Evolutionary conservation across 2,329 filamentous ascomycete genomes (phyloP).

Genomic region (Mariannaea elegans): DNA sequence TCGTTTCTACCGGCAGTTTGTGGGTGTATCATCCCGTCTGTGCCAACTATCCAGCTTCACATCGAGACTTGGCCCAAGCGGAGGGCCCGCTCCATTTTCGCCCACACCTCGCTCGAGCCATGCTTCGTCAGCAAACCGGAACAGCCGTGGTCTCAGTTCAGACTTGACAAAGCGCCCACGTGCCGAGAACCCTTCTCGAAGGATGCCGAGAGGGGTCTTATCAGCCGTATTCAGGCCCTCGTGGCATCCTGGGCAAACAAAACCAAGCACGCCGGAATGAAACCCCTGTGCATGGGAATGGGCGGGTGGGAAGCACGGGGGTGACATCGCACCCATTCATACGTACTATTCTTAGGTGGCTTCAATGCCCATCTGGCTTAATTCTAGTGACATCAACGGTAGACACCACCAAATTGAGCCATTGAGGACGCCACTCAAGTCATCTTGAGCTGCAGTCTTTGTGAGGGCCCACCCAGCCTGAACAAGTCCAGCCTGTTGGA

Average conservation of each 20-base stretch:
- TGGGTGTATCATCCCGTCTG: background rate
- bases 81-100: background rate
- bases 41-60: slow-evolving; percentile 7
- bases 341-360: slow-evolving; percentile 21
- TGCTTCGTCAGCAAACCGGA: slow-evolving; percentile 21
- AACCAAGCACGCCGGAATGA: slow-evolving; percentile 23
- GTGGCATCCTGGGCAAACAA: slow-evolving; percentile 25
- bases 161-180: slow-evolving; percentile 21
- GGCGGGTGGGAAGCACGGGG: slow-evolving; percentile 3
- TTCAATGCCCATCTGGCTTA: slow-evolving; percentile 8
- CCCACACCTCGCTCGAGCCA: slow-evolving; percentile 15
- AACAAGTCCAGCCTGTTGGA: background rate
- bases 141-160: slow-evolving; percentile 21
- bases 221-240: slow-evolving; percentile 19
- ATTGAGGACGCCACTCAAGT: slow-evolving; percentile 20
- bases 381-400: slow-evolving; percentile 14
- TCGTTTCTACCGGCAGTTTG: background rate
- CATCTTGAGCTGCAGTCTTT: background rate
- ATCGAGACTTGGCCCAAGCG: background rate
- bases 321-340: slow-evolving; percentile 11
- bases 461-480: background rate
- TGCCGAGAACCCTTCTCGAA: slow-evolving; percentile 33
- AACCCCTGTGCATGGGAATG: slow-evolving; percentile 19
- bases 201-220: slow-evolving; percentile 20
- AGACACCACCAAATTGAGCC: slow-evolving; percentile 13